Percentiles rank a stretch among this genome's conserved stretches.
Conservation (phyloP, 306 rosid species). For the Parietaria judaica region DNA sequence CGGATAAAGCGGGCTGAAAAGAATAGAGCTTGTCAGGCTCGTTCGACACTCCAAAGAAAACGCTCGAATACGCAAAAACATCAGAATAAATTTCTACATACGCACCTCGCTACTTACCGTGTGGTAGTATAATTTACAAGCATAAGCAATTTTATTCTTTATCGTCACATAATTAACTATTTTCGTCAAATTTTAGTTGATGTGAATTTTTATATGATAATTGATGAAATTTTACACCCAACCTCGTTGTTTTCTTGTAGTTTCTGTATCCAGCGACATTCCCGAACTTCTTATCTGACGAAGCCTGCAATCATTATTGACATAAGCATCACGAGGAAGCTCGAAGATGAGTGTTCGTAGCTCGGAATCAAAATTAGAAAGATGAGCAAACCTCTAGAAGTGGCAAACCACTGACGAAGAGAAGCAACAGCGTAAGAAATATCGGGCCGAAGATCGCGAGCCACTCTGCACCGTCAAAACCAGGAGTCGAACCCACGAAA, state of each 20-base stretch:
- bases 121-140: no score
- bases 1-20: conserved; percentile 79
- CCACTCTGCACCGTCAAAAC: conserved; percentile 77
- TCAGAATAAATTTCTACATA: neutral
- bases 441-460: conserved; percentile 74
- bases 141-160: no score
- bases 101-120: no score
- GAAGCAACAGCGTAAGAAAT: conserved; percentile 84
- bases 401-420: conserved; percentile 89
- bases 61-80: conserved; percentile 4
- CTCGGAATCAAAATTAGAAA: conserved; percentile 8
- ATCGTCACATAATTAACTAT: no score
- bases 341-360: conserved; percentile 3
- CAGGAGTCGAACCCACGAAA: conserved; percentile 74
- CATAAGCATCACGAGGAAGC: conserved; percentile 17
- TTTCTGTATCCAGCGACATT: conserved; percentile 47
- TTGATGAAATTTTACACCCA: neutral
- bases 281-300: conserved; percentile 92
- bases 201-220: no score
- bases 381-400: conserved; percentile 74
- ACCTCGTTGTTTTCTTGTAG: conserved; percentile 81
- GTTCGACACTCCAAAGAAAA: conserved; percentile 5
- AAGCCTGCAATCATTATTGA: conserved; percentile 43
- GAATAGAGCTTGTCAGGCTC: conserved; percentile 19
- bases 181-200: no score